These are phyloP conservation scores for Lodderomyces parapsilosis DNA, from an alignment of 1,139 yeast species.

Conservation along the genomic window DNA sequence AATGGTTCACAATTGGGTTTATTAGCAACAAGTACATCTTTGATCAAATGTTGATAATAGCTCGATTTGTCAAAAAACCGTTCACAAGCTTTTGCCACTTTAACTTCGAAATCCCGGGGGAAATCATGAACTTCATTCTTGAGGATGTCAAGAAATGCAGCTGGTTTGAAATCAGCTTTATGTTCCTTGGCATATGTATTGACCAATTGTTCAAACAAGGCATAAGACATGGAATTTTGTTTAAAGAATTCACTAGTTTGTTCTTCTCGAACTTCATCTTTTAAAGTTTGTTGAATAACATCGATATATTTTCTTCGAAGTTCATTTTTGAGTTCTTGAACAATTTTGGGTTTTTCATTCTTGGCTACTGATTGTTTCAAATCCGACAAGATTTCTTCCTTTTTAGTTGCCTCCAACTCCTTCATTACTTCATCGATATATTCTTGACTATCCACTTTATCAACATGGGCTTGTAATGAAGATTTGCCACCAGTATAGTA, in stretches of 20 bases:
- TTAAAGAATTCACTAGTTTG: constrained; percentile 22
- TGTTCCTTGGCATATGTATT: constrained; percentile 20
- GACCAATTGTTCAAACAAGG: constrained; percentile 22
- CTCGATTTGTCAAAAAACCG: constrained; percentile 16
- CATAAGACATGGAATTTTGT: constrained; percentile 19
- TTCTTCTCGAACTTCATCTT: constrained; percentile 16
- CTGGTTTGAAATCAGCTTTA: constrained; percentile 17
- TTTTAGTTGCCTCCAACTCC: constrained; percentile 15
- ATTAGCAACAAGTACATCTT: constrained; percentile 18
- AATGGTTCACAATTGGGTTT: constrained; percentile 24
- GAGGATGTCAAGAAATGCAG: constrained; percentile 15
- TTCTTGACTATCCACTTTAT: constrained; percentile 13
- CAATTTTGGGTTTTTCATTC: constrained; percentile 11
- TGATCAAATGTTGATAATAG: constrained; percentile 17
- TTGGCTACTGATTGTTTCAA: constrained; percentile 11
- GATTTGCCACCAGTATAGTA: constrained; percentile 12
- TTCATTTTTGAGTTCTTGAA: constrained; percentile 13
- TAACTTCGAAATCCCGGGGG: constrained; percentile 8
- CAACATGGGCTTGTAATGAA: constrained; percentile 12
- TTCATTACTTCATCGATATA: constrained; percentile 10
- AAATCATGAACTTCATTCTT: constrained; percentile 17
- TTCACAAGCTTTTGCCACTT: constrained; percentile 12
- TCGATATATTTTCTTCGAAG: constrained; percentile 13
- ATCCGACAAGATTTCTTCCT: constrained; percentile 12
- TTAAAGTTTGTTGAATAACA: constrained; percentile 18